Evolutionary conservation across 306 rosid genomes (phyloP), one percentile per base, ranked within the genome.

Genomic region (Comarum palustre): DNA sequence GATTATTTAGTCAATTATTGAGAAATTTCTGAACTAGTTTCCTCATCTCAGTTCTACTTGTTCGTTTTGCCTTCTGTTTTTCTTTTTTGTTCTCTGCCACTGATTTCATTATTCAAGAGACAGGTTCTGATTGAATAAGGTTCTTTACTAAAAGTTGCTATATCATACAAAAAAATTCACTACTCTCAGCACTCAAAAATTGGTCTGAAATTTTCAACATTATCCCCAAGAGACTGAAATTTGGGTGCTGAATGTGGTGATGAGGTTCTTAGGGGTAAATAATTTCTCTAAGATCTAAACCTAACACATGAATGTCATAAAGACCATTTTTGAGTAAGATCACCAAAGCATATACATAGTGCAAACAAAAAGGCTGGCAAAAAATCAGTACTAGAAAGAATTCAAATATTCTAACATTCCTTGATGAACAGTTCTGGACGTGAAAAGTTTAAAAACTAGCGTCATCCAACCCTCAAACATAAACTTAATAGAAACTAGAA

Each of bases 401-500:
- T 3, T 74, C 22, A 47, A 41, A 65, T 27, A 47, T 45, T 55
- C 48, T 61, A 51, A 58, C 52, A 77, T 58, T 60, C 80, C 48
- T 57, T 57, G 74, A 68, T 76, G 25, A 64, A 51, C 16, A 80
- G 64, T 73, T 75, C 27, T 47, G 65, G 73, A 65, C 47, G 17
- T 43, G 64, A 36, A 66, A 20, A 52, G 29, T 52, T 8, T 24
- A 20, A 17, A 42, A 42, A 52, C 51, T 61, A 78, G 36, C 55
- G 60, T 64, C 66, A 27, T 70, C 36, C 80, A 66, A 68, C 71
- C 27, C 61, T 27, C 63, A 20, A 32, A 41, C 20, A 81, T 57
- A 57, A 68, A 61, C 25, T 82, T 82, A 84, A 74, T 81, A 61
- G 32, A 66, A 73, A 84, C 76, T 81, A 61, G 32, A 66, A 73